Conservation (phyloP, 331 rosid species). For the Prunus yedoensis region DNA sequence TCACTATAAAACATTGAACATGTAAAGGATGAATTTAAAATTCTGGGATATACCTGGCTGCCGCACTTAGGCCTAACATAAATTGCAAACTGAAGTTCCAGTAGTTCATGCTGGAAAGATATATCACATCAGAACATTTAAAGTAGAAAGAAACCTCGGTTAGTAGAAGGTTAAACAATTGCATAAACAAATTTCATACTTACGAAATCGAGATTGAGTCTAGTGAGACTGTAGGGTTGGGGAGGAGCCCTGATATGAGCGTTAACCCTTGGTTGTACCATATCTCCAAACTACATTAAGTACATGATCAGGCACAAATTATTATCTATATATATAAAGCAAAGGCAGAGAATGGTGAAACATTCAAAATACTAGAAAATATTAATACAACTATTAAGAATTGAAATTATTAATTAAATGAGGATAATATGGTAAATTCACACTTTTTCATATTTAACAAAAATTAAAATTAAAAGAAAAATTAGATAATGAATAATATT, state of each 20-base stretch:
- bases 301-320: background rate
- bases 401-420: no score
- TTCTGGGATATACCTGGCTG: constrained; percentile 41
- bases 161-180: background rate
- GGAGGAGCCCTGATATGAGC: constrained; percentile 67
- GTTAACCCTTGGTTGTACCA: constrained; percentile 82
- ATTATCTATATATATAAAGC: no score
- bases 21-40: background rate
- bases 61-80: constrained; percentile 70
- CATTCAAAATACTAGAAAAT: no score
- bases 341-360: no score
- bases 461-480: no score
- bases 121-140: constrained; percentile 3
- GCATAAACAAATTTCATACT: background rate
- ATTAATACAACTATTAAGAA: no score
- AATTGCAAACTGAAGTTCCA: constrained; percentile 69
- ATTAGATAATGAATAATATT: no score
- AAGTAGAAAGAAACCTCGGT: background rate
- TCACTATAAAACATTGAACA: background rate
- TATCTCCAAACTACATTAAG: constrained; percentile 65
- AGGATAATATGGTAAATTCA: no score
- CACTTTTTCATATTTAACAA: no score
- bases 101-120: constrained; percentile 57
- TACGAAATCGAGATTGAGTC: constrained; percentile 80
- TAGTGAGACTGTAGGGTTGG: constrained; percentile 60